Evolutionary conservation across 176 grass and related monocot species (phyloP), one percentile per base, ranked within the genome.

Genomic region (Elymus sibiricus): DNA sequence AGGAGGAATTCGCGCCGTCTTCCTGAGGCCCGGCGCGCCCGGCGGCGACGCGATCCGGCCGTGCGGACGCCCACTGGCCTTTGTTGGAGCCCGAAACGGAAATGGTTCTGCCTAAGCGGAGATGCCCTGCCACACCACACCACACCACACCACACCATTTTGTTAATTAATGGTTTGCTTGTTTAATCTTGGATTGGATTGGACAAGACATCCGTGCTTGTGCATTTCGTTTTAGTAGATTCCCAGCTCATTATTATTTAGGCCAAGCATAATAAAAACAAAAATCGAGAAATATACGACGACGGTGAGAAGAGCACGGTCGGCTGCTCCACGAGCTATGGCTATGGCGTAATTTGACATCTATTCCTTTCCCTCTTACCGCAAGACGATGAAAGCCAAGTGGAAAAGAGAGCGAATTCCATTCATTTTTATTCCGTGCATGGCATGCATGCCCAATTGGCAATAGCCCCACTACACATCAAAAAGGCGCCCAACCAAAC

Each of bases 1-100:
- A 13, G 13, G 1, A 7, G 28, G 55, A 62, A 79, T 56, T 29
- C 16, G 0, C 11, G 28, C 61, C 49, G 32, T 51, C 25, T 24
- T 79, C 86, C 13, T 74, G 79, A 77, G 88, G 84, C 28, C 63
- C 29, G 22, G 39, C 84, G 88, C 79, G 64, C 72, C 88, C 88
- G 88, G 64, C 79, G 83, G 79, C 38, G 62, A 9, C 78, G 88
- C 47, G 70, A 64, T 19, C 0, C 59, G 29, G 58, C 32, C 9
- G 59, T 17, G 69, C 79, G 35, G 19, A 5, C 15, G 77, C 67
- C 68, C 84, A 87, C 89, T 79, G 37, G 22, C 58, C 43, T 40
- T 74, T 74, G 79, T 47, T 79, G 34, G 76, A 62, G 22, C 38
- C 75, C 11, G 68, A 80, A 87, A 84, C 76, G 89, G 85, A 84